Evolutionary conservation across 2,329 filamentous ascomycete species (phyloP), one percentile per base, ranked within the genome.

Genomic region (Graphilbum fragrans): DNA sequence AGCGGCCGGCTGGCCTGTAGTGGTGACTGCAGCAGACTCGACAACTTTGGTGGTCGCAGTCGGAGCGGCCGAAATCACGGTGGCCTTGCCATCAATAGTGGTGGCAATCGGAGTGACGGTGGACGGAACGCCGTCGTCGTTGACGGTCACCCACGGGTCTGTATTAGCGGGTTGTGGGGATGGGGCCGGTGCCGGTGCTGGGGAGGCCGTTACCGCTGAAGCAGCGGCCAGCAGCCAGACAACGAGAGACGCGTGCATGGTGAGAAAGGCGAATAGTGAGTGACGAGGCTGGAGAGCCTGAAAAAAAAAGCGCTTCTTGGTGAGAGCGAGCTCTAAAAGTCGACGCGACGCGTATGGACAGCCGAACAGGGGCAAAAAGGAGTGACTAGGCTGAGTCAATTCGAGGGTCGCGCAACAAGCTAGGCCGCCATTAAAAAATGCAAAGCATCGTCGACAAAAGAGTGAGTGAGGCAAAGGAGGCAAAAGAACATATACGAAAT

Each of bases 81-180:
- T 64, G 4, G 67, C 59, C n/a, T 59, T 63, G 38, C 69, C 70
- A 47, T 56, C 54, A 45, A 69, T 52, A 20, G 67, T 69, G 35
- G 61, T 70, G 23, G 61, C 49, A 12, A 63, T 57, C 12, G 72
- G 71, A 11, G 71, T 74, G 44, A 68, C 56, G 10, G 71, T 75
- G 36, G 54, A 60, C 19, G 69, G 63, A 27, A 56, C 56, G 49
- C 66, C 67, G 35, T 67, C 59, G 39, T 64, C 60, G 52, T 66
- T 59, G 45, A 76, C 66, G 4, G 60, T 63, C 37, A 75, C 66
- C 72, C 72, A 77, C n/a, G n/a, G n/a, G n/a, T n/a, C n/a, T 27
- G 65, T 60, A 18, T 62, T 63, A 6, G 64, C 62, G 34, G 58
- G 55, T 8, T 31, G 27, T 27, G 37, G 20, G 6, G 34, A 10